phyloP scores from a whole-genome alignment of 139 green algal species.

The Spirogloea muscicola region DNA sequence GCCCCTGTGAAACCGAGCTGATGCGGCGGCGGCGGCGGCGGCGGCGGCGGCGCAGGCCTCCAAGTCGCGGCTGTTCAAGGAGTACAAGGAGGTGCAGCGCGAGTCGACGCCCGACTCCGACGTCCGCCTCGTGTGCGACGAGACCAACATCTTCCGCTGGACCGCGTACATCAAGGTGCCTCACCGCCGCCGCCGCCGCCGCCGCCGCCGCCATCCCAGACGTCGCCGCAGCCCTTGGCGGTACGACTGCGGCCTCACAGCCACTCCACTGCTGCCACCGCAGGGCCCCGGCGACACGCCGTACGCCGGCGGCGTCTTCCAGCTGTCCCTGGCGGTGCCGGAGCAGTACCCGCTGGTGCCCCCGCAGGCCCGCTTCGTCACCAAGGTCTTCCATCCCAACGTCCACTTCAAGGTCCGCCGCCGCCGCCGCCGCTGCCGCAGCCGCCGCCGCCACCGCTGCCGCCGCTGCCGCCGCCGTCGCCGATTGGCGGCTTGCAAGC shows the following conservation, averaged over 20 bases:
- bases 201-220: no score
- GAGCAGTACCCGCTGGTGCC: conserved; percentile 85
- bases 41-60: conserved; percentile 23
- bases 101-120: conserved; percentile 3
- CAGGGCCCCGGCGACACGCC: conserved; percentile 77
- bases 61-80: conserved; percentile 29
- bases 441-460: no score
- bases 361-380: conserved; percentile 69
- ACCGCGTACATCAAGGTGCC: conserved; percentile 32
- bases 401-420: conserved; percentile 57
- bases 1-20: no score
- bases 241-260: no score
- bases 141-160: conserved; percentile 36
- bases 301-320: conserved; percentile 78
- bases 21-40: no score
- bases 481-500: no score
- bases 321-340: conserved; percentile 75
- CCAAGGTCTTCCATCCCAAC: conserved; percentile 94
- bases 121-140: conserved; percentile 20
- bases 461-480: no score
- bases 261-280: no score
- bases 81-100: conserved; percentile 33
- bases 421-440: no score
- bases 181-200: no score
- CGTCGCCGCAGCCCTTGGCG: no score